A percentile compares a stretch with the other conserved stretches of the same genome.
Evolutionary conservation across 208 protist genomes (phyloP).

Genomic region (Leishmania tarentolae): DNA sequence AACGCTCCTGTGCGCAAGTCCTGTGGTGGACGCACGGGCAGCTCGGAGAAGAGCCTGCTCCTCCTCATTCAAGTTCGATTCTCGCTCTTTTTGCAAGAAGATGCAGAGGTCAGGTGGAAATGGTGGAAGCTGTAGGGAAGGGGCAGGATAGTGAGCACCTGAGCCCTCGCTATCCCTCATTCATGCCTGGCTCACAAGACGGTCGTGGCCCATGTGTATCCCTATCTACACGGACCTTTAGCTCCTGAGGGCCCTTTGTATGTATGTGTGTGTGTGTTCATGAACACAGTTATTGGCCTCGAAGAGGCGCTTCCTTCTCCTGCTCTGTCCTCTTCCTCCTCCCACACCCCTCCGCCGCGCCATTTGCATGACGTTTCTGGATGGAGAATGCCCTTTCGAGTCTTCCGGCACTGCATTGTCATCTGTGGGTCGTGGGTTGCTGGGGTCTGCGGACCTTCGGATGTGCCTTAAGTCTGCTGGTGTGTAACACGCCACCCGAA

Average conservation of each 20-base stretch:
- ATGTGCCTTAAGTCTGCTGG: background rate
- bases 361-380: background rate
- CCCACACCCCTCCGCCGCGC: background rate
- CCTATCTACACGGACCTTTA: background rate
- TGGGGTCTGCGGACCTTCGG: background rate
- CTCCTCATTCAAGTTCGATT: conserved; percentile 64
- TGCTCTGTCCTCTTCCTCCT: background rate
- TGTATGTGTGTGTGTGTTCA: conserved; percentile 13
- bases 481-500: background rate
- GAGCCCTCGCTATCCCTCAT: background rate
- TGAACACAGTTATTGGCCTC: background rate
- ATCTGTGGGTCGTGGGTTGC: background rate
- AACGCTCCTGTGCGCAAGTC: background rate
- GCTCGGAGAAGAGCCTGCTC: conserved; percentile 36
- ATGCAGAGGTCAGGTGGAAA: conserved; percentile 53
- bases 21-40: background rate
- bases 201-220: background rate
- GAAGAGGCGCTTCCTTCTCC: background rate
- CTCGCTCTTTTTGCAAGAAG: conserved; percentile 46
- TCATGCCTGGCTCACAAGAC: background rate
- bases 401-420: background rate
- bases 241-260: background rate
- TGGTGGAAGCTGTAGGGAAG: conserved; percentile 46
- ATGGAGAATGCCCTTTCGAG: background rate
- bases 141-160: background rate